These are phyloP conservation scores for Phytophthora lateralis DNA, from an alignment of 352 stramenopile species.

Conservation along the genomic window DNA sequence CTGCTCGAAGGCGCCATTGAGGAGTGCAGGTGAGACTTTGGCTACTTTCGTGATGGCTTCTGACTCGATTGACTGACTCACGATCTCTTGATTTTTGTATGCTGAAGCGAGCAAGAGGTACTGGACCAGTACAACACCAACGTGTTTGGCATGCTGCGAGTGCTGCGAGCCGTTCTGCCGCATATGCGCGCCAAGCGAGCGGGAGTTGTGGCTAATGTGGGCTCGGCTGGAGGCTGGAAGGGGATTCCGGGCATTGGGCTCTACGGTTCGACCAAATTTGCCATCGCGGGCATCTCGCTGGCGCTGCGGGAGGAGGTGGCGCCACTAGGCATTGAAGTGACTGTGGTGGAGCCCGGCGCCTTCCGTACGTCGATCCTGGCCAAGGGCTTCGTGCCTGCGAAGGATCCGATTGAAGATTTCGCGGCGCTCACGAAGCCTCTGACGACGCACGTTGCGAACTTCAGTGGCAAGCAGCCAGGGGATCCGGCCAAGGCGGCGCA, in stretches of 20 bases:
- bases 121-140: conserved; percentile 50
- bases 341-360: conserved; percentile 40
- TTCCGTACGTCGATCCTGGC: conserved; percentile 45
- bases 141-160: conserved; percentile 45
- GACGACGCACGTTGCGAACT: conserved; percentile 30
- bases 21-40: conserved; percentile 38
- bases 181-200: conserved; percentile 42
- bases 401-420: conserved; percentile 34
- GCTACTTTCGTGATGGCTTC: conserved; percentile 22
- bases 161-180: conserved; percentile 42
- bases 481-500: conserved; percentile 35
- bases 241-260: conserved; percentile 34
- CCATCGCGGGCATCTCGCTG: conserved; percentile 41
- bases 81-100: conserved; percentile 22
- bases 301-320: conserved; percentile 40
- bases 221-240: conserved; percentile 41
- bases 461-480: conserved; percentile 42
- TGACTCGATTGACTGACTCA: conserved; percentile 31
- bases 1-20: conserved; percentile 43
- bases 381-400: conserved; percentile 28
- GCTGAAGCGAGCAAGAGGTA: conserved; percentile 38
- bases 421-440: conserved; percentile 29
- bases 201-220: conserved; percentile 50
- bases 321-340: conserved; percentile 45
- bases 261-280: conserved; percentile 52